Base-by-base conservation (phyloP, 208 protist genomes). In the Strigomonas culicis region DNA sequence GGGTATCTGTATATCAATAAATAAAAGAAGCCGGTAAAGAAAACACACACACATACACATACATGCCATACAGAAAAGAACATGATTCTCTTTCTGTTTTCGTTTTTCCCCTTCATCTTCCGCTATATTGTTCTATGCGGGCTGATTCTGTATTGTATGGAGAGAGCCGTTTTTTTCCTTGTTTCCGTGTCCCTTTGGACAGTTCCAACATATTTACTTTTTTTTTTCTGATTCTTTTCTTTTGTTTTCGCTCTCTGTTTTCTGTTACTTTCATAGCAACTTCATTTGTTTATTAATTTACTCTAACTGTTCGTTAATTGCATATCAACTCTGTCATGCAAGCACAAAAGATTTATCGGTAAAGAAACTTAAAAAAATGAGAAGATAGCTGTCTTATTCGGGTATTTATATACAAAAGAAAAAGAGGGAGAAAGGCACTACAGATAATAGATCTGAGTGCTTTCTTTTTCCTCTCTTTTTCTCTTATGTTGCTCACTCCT, bases 31-130 rank as follows among this genome's bases (percentile, higher is more conserved):
- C 36, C 52, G 32, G 17, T 43, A 62, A 63, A 8, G 21, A 60
- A 53, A 64, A 27, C 25, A 27, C 28, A 47, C 28, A 34, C 52
- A 70, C 22, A 59, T 19, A 58, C 39, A 72, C 53, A 64, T 47
- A 27, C 15, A 27, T 17, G 30, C 22, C 6, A 27, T 41, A 6
- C 6, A 22, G 6, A 72, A 50, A 32, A 44, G 15, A 27, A 72
- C 3, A 31, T 55, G 11, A 2, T 21, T 60, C 22, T 51, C 6
- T 61, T n/a, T 51, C 1, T 32, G 4, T 58, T 11, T 39, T 36
- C 24, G 8, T 58, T 58, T 15, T 25, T 25, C 21, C 6, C 19
- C 8, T 19, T 19, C 22, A 6, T 51, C 13, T 51, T 51, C 21
- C 46, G 11, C 46, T 51, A 25, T n/a, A 19, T 6, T 51, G 46